These are phyloP conservation scores for Pythium guiyangense DNA, from an alignment of 352 stramenopile genomes.

Conservation along the genomic window DNA sequence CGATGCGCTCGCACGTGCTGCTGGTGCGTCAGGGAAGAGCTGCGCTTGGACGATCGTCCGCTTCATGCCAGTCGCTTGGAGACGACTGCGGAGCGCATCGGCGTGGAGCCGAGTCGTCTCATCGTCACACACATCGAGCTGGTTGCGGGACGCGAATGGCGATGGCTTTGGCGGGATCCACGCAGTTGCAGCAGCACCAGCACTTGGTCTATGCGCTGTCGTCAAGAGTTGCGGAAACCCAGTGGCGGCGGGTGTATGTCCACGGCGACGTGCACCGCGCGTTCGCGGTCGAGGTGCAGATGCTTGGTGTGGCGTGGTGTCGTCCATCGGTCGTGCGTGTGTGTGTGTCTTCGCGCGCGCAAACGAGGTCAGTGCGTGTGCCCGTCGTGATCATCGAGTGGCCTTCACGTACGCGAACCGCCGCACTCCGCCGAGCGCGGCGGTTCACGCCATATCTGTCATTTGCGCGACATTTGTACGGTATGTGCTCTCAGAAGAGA, in stretches of 20 bases:
- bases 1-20: neutral
- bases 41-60: conserved; percentile 50
- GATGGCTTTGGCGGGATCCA: neutral
- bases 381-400: too few relatives aligned
- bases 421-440: too few relatives aligned
- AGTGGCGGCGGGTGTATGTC: neutral
- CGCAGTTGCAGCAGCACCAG: neutral
- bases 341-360: neutral
- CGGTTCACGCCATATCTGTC: too few relatives aligned
- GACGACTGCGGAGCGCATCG: conserved; percentile 26
- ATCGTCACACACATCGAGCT: conserved; percentile 3
- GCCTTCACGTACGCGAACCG: too few relatives aligned
- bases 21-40: conserved; percentile 26
- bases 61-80: conserved; percentile 59
- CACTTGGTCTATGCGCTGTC: neutral
- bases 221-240: conserved; percentile 17
- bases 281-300: conserved; percentile 19
- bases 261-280: conserved; percentile 26
- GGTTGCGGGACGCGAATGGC: neutral
- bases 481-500: too few relatives aligned
- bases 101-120: conserved; percentile 5
- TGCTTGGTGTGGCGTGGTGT: neutral
- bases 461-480: too few relatives aligned
- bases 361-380: too few relatives aligned
- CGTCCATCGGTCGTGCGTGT: conserved; percentile 2